Evolutionary conservation across 2,329 filamentous ascomycete genomes (phyloP), one percentile per base, ranked within the genome.

Genomic region (Epichloe sylvatica): DNA sequence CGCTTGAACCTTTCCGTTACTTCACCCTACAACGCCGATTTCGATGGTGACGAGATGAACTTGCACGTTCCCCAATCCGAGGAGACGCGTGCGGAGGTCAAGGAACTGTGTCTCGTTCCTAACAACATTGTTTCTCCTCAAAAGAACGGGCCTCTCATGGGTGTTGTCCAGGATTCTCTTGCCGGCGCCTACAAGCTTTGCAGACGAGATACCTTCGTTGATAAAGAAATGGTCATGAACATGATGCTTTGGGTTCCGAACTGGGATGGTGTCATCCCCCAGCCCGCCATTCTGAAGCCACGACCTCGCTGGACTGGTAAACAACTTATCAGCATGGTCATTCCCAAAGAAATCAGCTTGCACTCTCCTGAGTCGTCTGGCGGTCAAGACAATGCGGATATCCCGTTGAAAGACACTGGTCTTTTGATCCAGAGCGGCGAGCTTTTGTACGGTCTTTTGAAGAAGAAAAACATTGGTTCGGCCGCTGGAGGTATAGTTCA

Each of bases 41-140:
- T 98, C 70, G 92, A 98, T 63, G 92, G 92, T 70, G 92, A 98
- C 66, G 92, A 99, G 70, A 99, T 99, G 92, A 99, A 99, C 65
- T 80, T 99, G 71, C 92, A 99, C 77, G 94, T 98, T 47, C 94
- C 92, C 4, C 92, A 99, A 63, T 92, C 86, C 37, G 90, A 98
- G 63, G 94, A 99, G 68, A 94, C 94, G 35, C 85, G 92, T 53
- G 89, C 94, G 43, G 92, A 99, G 67, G 81, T 98, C 58, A 87
- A 82, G 66, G 84, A 97, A 64, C 78, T 99, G 13, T 97, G 91
- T 66, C 84, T 97, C 77, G 92, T 99, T n/a, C 92, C 92, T 0
- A 78, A 92, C 59, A 96, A 98, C 67, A 97, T 99, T 61, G 94
- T 98, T 9, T 98, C 94, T 2, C 92, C 92, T 4, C 92, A 98